These are phyloP conservation scores for Mycena leptocephala DNA, from an alignment of 768 basidiomycete species.

Conservation along the genomic window DNA sequence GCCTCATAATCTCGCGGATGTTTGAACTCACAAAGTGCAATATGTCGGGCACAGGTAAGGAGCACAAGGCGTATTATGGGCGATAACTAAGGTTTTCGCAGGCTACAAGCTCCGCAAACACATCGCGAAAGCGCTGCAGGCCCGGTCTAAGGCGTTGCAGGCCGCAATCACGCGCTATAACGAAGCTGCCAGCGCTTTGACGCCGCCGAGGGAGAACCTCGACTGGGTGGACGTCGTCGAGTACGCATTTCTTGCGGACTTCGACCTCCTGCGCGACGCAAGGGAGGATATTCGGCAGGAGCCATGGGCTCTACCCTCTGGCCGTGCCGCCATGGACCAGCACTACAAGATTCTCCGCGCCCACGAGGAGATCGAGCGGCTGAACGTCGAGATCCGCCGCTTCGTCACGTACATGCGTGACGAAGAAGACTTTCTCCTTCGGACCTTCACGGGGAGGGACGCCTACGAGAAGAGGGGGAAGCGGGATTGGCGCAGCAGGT, in stretches of 20 bases:
- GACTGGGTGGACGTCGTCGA: constrained; percentile 43
- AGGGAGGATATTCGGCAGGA: constrained; percentile 25
- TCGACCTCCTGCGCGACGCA: constrained; percentile 35
- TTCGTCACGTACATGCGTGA: constrained; percentile 38
- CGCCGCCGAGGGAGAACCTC: constrained; percentile 19
- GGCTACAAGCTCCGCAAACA: constrained; percentile 46
- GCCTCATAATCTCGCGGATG: constrained; percentile 32
- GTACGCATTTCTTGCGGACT: constrained; percentile 41
- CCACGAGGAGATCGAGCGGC: constrained; percentile 39
- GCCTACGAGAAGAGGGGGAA: background rate
- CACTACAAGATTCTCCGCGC: constrained; percentile 38
- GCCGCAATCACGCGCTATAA: constrained; percentile 30
- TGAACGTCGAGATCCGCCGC: constrained; percentile 43
- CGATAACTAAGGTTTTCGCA: too few relatives aligned
- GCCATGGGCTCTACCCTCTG: constrained; percentile 32
- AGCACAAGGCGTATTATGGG: background rate
- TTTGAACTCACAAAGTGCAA: constrained; percentile 42
- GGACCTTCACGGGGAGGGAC: constrained; percentile 5
- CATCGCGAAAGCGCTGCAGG: constrained; percentile 37
- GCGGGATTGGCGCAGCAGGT: background rate
- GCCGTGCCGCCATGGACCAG: constrained; percentile 29
- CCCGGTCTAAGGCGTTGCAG: constrained; percentile 35
- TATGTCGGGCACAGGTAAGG: constrained; percentile 43
- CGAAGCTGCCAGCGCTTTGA: constrained; percentile 3
- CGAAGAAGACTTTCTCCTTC: constrained; percentile 14